Conservation (phyloP, 768 basidiomycete species). For the Cyclocybe aegerita region DNA sequence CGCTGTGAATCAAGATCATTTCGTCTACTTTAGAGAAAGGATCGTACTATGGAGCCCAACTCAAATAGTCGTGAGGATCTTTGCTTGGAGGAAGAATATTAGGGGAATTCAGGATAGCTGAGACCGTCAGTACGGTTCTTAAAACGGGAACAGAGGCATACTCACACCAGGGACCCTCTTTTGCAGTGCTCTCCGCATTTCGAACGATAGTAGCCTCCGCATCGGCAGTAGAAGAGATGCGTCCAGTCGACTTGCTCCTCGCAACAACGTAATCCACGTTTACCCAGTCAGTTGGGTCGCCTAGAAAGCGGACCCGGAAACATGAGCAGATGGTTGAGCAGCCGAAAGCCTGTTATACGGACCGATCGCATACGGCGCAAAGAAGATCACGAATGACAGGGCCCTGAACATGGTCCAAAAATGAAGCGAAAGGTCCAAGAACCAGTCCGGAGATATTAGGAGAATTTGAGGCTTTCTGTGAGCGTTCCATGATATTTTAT, state of each 20-base stretch:
- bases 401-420: too few species aligned
- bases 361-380: too few species aligned
- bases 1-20: too few species aligned
- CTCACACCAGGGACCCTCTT: slow-evolving; percentile 29
- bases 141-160: slow-evolving; percentile 25
- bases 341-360: too few species aligned
- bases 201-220: slow-evolving; percentile 34
- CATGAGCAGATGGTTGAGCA: not conserved
- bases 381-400: too few species aligned
- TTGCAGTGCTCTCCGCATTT: slow-evolving; percentile 34
- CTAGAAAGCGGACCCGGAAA: slow-evolving; percentile 20
- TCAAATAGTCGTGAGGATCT: slow-evolving; percentile 48
- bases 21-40: not conserved
- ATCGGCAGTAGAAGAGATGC: slow-evolving; percentile 22
- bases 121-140: slow-evolving; percentile 28
- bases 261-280: slow-evolving; percentile 40
- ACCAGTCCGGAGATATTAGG: too few species aligned
- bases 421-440: too few species aligned
- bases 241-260: slow-evolving; percentile 12
- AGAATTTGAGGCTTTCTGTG: too few species aligned
- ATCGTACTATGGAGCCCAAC: slow-evolving; percentile 59
- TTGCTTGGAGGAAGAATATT: slow-evolving; percentile 24
- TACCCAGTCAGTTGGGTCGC: slow-evolving; percentile 51
- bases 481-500: slow-evolving; percentile 1
- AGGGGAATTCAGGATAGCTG: slow-evolving; percentile 14